Conservation (phyloP, 345 rosid genomes). For the Limnanthes douglasii region DNA sequence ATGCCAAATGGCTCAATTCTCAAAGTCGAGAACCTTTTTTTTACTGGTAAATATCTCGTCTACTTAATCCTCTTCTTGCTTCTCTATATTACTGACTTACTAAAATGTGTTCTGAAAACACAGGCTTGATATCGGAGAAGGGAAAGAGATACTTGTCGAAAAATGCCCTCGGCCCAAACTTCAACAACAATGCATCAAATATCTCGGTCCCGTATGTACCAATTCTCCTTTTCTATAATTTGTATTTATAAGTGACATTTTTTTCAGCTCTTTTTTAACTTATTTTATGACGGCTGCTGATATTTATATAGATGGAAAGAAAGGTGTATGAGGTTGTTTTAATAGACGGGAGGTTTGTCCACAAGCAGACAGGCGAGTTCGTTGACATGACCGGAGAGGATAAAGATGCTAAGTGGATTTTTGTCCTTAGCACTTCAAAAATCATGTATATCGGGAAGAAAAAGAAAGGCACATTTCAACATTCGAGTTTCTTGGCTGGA, state of each 20-base stretch:
- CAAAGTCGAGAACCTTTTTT: constrained; percentile 94
- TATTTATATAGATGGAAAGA: constrained; percentile 56
- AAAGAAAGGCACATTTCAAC: constrained; percentile 75
- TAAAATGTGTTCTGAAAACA: constrained; percentile 10
- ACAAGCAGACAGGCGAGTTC: constrained; percentile 45
- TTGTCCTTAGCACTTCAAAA: constrained; percentile 73
- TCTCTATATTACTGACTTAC: no score
- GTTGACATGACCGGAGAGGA: constrained; percentile 33
- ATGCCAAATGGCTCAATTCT: constrained; percentile 54
- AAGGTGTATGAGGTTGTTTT: constrained; percentile 63
- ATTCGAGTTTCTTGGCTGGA: constrained; percentile 92
- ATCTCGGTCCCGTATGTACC: constrained; percentile 74
- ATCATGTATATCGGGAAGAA: constrained; percentile 66
- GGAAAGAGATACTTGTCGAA: constrained; percentile 61
- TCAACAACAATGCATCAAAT: constrained; percentile 83
- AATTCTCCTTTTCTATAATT: background rate
- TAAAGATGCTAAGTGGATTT: constrained; percentile 68
- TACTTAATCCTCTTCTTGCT: background rate
- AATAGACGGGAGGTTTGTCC: constrained; percentile 49
- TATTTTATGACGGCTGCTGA: background rate
- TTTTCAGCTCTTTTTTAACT: background rate
- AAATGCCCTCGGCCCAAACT: constrained; percentile 71
- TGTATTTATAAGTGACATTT: background rate
- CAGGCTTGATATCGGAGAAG: constrained; percentile 98
- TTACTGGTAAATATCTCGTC: constrained; percentile 54